Conservation (phyloP, 1,284 basidiomycete genomes). For the Porodaedalea pini region DNA sequence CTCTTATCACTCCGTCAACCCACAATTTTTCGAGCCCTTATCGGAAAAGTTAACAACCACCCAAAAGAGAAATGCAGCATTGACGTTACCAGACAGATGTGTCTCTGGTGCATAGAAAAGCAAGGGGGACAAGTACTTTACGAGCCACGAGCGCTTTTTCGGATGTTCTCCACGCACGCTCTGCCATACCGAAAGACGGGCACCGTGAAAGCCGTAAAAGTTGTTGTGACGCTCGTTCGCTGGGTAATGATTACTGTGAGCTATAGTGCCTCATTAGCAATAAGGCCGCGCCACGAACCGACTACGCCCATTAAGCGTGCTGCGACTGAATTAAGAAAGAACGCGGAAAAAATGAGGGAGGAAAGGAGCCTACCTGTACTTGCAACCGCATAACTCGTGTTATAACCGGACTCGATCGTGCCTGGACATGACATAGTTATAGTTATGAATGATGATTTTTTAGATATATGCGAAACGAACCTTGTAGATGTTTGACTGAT, state of each 20-base stretch:
- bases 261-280: not conserved
- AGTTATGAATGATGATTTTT: not conserved
- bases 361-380: not conserved
- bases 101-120: conserved; percentile 40
- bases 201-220: conserved; percentile 35
- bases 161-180: conserved; percentile 28
- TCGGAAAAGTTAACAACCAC: not conserved
- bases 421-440: not conserved
- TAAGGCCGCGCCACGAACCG: not conserved
- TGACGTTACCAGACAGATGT: conserved; percentile 28
- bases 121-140: conserved; percentile 33
- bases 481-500: conserved; percentile 2
- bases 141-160: conserved; percentile 26
- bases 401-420: not conserved
- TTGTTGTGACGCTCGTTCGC: conserved; percentile 28
- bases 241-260: not conserved
- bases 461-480: not conserved
- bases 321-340: not conserved
- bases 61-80: not conserved
- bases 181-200: conserved; percentile 34
- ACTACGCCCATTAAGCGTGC: conserved; percentile 5
- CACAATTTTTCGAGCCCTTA: conserved; percentile 13
- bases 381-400: not conserved
- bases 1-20: conserved; percentile 16
- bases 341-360: not conserved